Percentiles rank a stretch among this genome's conserved stretches.
Evolutionary conservation across 257 asterid genomes (phyloP).

Genomic region (Solanum ossicruentum): DNA sequence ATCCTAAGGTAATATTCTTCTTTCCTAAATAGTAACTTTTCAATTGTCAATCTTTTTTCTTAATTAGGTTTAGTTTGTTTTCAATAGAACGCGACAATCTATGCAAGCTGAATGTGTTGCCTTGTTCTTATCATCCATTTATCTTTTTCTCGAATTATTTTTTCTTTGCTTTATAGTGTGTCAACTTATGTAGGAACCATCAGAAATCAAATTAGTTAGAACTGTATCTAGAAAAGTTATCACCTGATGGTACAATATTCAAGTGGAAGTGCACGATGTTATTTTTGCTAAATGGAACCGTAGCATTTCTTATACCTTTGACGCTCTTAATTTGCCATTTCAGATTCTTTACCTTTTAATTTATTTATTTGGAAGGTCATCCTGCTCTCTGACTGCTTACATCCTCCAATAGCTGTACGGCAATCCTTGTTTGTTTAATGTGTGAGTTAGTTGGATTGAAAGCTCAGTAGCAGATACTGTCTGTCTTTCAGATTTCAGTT

Average conservation of each 20-base stretch:
- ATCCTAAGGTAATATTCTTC: conserved; percentile 52
- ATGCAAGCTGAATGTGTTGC: background rate
- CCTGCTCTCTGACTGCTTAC: background rate
- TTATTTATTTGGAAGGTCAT: background rate
- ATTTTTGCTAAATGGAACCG: background rate
- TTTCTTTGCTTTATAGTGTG: background rate
- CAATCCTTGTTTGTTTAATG: background rate
- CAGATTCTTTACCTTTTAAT: background rate
- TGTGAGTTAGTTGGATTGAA: background rate
- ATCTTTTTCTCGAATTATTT: background rate
- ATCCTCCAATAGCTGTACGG: background rate
- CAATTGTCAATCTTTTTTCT: background rate
- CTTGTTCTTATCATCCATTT: background rate
- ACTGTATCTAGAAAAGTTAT: background rate
- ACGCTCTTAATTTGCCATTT: background rate
- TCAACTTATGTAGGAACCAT: background rate
- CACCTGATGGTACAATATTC: background rate
- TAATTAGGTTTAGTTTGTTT: background rate
- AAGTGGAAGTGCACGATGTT: background rate
- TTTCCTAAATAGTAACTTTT: background rate
- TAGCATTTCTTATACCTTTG: background rate
- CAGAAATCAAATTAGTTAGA: background rate
- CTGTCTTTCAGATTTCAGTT: background rate
- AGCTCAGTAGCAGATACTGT: background rate
- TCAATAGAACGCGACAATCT: background rate